Base-by-base conservation (phyloP, 306 rosid species). In the Cucumis hystrix region DNA sequence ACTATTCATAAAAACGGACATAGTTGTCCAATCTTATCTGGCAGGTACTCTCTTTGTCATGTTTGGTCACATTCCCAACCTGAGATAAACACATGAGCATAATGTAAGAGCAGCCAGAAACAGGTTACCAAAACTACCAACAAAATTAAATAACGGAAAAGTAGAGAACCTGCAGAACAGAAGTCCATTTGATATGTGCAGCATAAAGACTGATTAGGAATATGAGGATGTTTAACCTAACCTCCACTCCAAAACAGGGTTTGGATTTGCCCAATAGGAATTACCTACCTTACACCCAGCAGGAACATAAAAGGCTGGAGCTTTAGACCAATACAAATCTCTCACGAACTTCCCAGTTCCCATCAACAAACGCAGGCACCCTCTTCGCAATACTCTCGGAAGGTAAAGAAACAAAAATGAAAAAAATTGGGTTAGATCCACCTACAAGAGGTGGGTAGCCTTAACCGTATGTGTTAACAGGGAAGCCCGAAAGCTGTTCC, bases 131-230 rank as follows among this genome's bases (percentile, higher is more conserved):
- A 41, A 41, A 41, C 14, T 15, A 56, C 13, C 37, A 78, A 68
- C 35, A 20, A 43, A 68, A 12, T 21, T n/a, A 16, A 14, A 80
- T 68, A 60, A 11, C 9, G 25, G 75, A 69, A 52, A 23, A 54
- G 64, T 55, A 73, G 77, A 49, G 73, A 54, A 91, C 97, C 97
- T 95, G 99, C 52, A 56, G 87, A 69, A 95, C 88, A 0, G 87
- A 92, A 80, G 97, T 95, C 97, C 99, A 95, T 86, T 92, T 95
- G 60, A 88, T 86, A 79, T 92, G 99, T 0, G 97, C 97, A 20
- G 99, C 86, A 72, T 51, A 84, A 17, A 15, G 99, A 92, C 79
- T 95, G 97, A 67, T 83, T 88, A 85, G 92, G 99, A 78, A 95
- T 75, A 81, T 95, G 92, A 77, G 97, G 92, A 86, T 95, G 99